Percentiles rank a stretch among this genome's conserved stretches.
Evolutionary conservation across 441 rosid species (phyloP).

Genomic region (Biscutella laevigata): DNA sequence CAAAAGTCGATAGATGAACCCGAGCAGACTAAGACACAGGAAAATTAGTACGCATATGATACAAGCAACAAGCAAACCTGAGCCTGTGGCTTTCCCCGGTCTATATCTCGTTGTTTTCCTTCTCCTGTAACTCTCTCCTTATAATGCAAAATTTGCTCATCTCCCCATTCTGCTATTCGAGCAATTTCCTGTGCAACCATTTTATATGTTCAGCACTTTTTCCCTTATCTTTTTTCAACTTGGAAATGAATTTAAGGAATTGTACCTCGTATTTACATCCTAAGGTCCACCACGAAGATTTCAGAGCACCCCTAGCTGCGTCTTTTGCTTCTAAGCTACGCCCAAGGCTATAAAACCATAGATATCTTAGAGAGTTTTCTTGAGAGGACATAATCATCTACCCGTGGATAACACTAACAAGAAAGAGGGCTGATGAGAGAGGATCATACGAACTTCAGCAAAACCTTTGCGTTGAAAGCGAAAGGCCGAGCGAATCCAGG

Average conservation of each 20-base stretch:
- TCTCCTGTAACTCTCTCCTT: slow-evolving; percentile 57
- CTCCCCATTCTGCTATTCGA: slow-evolving; percentile 64
- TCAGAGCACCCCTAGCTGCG: slow-evolving; percentile 85
- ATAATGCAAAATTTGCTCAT: slow-evolving; percentile 56
- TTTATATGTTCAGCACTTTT: slow-evolving; percentile 6
- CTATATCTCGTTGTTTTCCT: slow-evolving; percentile 56
- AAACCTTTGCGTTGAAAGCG: slow-evolving; percentile 68
- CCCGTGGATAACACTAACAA: neutral
- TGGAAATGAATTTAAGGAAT: neutral
- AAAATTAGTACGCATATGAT: too few relatives aligned
- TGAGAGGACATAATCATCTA: neutral
- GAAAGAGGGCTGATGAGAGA: slow-evolving; percentile 4
- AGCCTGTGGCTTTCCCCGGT: slow-evolving; percentile 55
- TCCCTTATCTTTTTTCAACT: neutral
- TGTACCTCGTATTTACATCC: slow-evolving; percentile 70
- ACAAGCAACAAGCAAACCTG: slow-evolving; percentile 39
- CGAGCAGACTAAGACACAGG: too few relatives aligned
- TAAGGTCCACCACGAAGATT: slow-evolving; percentile 90
- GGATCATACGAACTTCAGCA: slow-evolving; percentile 54
- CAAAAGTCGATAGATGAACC: too few relatives aligned
- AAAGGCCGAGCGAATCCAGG: slow-evolving; percentile 82
- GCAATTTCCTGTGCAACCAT: slow-evolving; percentile 57
- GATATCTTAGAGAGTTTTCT: slow-evolving; percentile 17
- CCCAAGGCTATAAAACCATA: slow-evolving; percentile 45
- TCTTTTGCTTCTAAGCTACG: slow-evolving; percentile 72